Evolutionary conservation across 495 filamentous ascomycete species (phyloP), one percentile per base, ranked within the genome.

Genomic region (Aspergillus saccharolyticus): DNA sequence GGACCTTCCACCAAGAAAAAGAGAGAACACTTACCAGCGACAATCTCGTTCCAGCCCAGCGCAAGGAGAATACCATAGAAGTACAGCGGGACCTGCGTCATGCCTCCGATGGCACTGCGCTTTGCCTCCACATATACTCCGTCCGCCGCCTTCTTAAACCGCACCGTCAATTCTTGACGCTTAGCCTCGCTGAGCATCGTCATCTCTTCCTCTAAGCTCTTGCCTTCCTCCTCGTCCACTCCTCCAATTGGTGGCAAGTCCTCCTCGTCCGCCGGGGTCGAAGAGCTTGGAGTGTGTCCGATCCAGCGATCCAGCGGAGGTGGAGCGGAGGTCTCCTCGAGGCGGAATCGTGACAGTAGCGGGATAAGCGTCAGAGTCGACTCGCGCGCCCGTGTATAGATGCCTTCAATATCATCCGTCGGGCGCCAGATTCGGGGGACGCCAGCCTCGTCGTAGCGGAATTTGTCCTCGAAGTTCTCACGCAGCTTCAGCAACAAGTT

Each of bases 401-500:
- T 72, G 45, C 91, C 90, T 71, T 98, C 95, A 64, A 98, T 97
- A 68, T 97, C 94, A 69, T 98, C 94, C 0, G 88, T 92, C 2
- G 94, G 94, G 19, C 95, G 87, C 94, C 94, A 98, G 66, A 98
- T 96, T 42, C 94, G 80, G 4, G 94, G 94, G 3, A 98, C 95
- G 39, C 95, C 95, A 15, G 84, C 85, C 48, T 96, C 92, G 60
- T 98, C 95, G 64, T 98, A 98, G 55, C 94, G 89, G 81, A 98
- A 98, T 68, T 95, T 96, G 74, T 98, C 94, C 65, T 98, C 94
- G 61, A 98, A 98, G 72, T 97, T 97, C 74, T 98, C 94, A 7
- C 94, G 86, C 25, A 98, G 82, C 72, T 98, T 98, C 57, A 98
- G 81, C 8, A 98, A 75, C 52, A 98, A 81, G 67, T 97, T 98